Evolutionary conservation across 2,329 filamentous ascomycete species (phyloP).

Genomic region (Alternaria rosae): DNA sequence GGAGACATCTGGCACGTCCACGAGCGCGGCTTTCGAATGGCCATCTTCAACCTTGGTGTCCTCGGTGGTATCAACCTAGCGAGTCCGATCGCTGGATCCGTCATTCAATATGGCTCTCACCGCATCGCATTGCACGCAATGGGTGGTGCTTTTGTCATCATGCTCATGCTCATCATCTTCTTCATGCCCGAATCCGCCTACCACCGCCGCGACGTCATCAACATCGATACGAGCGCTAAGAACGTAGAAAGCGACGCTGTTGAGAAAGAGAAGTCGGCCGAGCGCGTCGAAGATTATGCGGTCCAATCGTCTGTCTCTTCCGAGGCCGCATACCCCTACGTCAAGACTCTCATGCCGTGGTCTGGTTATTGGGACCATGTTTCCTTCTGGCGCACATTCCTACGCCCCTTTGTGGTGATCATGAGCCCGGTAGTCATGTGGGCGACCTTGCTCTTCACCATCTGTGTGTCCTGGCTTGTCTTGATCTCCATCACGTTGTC

Average conservation of each 20-base stretch:
- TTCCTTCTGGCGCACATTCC: conserved; percentile 29
- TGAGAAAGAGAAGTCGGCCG: conserved; percentile 20
- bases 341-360: conserved; percentile 21
- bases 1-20: conserved; percentile 36
- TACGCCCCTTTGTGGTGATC: conserved; percentile 29
- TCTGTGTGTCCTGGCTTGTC: conserved; percentile 39
- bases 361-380: conserved; percentile 31
- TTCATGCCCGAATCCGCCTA: conserved; percentile 37
- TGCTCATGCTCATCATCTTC: conserved; percentile 32
- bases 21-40: conserved; percentile 32
- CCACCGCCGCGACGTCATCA: conserved; percentile 15
- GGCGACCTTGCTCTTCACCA: conserved; percentile 34
- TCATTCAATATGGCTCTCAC: conserved; percentile 32
- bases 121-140: conserved; percentile 31
- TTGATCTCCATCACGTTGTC: conserved; percentile 36
- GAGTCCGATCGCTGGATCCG: conserved; percentile 29
- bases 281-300: conserved; percentile 15
- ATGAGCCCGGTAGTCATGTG: conserved; percentile 31
- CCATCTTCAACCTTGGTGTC: conserved; percentile 36
- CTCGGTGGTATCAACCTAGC: conserved; percentile 37
- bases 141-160: conserved; percentile 30
- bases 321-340: conserved; percentile 14
- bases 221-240: conserved; percentile 29
- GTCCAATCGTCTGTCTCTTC: not conserved
- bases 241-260: conserved; percentile 11